These are phyloP conservation scores for Pseudogymnoascus sp. DNA, from an alignment of 2,329 filamentous ascomycete species.

Conservation along the genomic window DNA sequence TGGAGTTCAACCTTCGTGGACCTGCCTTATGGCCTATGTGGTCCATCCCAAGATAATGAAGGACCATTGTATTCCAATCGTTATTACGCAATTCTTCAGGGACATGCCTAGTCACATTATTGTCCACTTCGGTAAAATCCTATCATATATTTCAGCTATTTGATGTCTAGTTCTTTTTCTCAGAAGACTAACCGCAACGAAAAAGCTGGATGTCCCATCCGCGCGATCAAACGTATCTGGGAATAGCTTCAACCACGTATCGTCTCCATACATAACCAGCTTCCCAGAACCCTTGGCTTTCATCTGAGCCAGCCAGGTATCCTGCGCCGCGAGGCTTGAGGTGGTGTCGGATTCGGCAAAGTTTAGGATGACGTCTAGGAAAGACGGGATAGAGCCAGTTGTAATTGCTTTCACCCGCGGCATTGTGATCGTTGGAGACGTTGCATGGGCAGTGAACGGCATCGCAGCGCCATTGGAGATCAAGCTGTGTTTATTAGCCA, in stretches of 20 bases:
- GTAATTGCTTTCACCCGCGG: conserved; percentile 95
- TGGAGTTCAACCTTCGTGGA: conserved; percentile 56
- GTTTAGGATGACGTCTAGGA: conserved; percentile 93
- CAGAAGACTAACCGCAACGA: conserved; percentile 70
- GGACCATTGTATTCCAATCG: conserved; percentile 89
- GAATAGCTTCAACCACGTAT: conserved; percentile 97
- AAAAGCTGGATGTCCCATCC: conserved; percentile 96
- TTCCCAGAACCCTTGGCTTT: conserved; percentile 64
- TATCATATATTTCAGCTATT: conserved; percentile 33
- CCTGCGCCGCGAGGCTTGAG: conserved; percentile 78
- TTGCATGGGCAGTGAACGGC: conserved; percentile 90
- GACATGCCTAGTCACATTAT: conserved; percentile 91
- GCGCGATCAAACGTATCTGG: conserved; percentile 76
- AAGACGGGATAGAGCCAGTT: conserved; percentile 95
- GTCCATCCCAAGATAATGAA: conserved; percentile 93
- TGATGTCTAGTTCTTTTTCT: conserved; percentile 19
- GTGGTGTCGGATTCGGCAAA: conserved; percentile 90
- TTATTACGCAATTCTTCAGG: conserved; percentile 61
- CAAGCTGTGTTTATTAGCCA: conserved; percentile 45
- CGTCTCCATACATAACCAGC: conserved; percentile 91
- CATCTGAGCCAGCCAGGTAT: conserved; percentile 94
- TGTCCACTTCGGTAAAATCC: conserved; percentile 97
- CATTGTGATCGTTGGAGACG: conserved; percentile 98
- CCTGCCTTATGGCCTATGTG: conserved; percentile 97
- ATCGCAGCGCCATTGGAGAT: conserved; percentile 77